These are phyloP conservation scores for Volutella citrinella DNA, from an alignment of 2,329 filamentous ascomycete species.

Conservation along the genomic window DNA sequence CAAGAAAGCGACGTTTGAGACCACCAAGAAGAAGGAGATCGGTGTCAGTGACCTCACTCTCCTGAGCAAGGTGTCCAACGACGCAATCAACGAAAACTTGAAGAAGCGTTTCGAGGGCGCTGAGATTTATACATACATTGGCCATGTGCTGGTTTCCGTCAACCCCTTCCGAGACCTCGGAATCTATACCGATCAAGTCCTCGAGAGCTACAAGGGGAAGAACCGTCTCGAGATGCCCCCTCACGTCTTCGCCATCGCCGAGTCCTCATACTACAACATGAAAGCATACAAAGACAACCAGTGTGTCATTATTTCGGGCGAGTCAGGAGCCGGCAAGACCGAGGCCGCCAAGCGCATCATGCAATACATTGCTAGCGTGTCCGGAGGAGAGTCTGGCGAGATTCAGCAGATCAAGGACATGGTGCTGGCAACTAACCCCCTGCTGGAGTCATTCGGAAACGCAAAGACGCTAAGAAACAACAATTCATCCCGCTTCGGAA, in stretches of 20 bases:
- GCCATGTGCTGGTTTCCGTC: conserved; percentile 97
- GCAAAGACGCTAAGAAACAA: conserved; percentile 98
- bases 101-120: conserved; percentile 97
- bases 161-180: conserved; percentile 97
- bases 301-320: conserved; percentile 98
- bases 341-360: conserved; percentile 98
- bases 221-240: conserved; percentile 93
- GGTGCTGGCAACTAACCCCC: conserved; percentile 95
- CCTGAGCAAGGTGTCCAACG: conserved; percentile 97
- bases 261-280: conserved; percentile 99
- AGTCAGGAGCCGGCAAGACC: conserved; percentile 97
- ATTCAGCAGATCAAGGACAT: conserved; percentile 99
- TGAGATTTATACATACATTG: conserved; percentile 99
- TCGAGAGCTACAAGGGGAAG: conserved; percentile 93
- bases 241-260: conserved; percentile 96
- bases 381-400: conserved; percentile 76
- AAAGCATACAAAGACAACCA: conserved; percentile 99
- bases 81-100: conserved; percentile 98
- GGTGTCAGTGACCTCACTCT: conserved; percentile 96
- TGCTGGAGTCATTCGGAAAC: conserved; percentile 97
- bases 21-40: conserved; percentile 98
- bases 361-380: conserved; percentile 99
- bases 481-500: conserved; percentile 97
- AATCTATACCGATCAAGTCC: conserved; percentile 93
- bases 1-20: conserved; percentile 95